Evolutionary conservation across 495 filamentous ascomycete genomes (phyloP), one percentile per base, ranked within the genome.

Genomic region (Letharia columbiana): DNA sequence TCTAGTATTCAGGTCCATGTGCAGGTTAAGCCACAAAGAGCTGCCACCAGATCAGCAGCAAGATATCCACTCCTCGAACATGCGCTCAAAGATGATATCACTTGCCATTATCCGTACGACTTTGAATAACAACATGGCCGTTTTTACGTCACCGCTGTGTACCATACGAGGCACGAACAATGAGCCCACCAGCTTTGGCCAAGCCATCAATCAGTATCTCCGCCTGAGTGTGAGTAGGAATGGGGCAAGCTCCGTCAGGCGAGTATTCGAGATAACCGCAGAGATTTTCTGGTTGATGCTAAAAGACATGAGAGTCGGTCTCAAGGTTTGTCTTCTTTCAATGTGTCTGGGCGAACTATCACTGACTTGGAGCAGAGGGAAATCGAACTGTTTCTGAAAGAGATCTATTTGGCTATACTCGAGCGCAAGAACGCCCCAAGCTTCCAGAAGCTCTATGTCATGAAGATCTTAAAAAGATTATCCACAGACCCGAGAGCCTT

Each of bases 221-320:
- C 96, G 95, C 73, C 81, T 98, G 20, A 93, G 90, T 73, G 84
- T 98, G 64, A 96, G 91, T 44, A 86, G 94, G 45, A 99, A 99
- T 75, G 95, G 92, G 58, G 90, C 93, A 12, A 97, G 92, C 75
- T 90, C 91, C 4, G 91, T 96, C 39, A 88, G 88, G 64, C 83
- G 83, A 68, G 90, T 99, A 1, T 99, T 97, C 76, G 93, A 98
- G 71, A 90, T 96, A 42, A 91, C 89, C 76, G 96, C 92, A 71
- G 95, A 98, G 75, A 96, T 98, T 8, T 98, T 99, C 75, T 97
- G 91, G 92, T 75, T 97, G 66, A 96, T 97, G 87, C 75, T 96
- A 8, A 95, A 92, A 73, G 83, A 93, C 76, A 91, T 98, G 86
- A 84, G 95, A 68, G 89, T 93, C 0, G 89, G 91, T 74, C 89